Evolutionary conservation across 805 yeast species (phyloP).

Genomic region (Wickerhamiella brachini): DNA sequence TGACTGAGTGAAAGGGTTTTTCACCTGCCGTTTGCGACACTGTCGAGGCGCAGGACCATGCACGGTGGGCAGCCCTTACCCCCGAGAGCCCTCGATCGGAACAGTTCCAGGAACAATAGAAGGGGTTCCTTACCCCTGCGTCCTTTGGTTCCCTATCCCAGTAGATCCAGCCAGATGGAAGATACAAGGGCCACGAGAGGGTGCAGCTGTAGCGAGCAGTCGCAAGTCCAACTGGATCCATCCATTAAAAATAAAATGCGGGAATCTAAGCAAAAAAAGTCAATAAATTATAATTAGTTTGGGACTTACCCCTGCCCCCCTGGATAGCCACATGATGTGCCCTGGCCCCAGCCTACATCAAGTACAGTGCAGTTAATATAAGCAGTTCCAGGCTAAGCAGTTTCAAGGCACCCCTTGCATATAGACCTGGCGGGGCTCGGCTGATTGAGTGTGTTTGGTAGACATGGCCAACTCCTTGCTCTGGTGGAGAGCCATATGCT

Average conservation of each 20-base stretch:
- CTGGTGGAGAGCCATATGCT: not conserved
- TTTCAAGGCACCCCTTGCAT: not conserved
- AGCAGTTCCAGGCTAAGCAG: not conserved
- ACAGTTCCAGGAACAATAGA: not conserved
- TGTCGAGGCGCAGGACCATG: not conserved
- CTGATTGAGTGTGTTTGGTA: not conserved
- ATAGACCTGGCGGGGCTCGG: not conserved
- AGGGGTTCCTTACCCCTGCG: too few species aligned
- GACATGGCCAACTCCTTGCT: not conserved
- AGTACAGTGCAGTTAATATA: not conserved
- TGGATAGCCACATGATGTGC: too few species aligned
- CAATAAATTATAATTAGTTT: too few species aligned
- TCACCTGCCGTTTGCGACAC: not conserved
- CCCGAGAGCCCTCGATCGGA: not conserved
- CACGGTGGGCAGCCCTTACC: not conserved
- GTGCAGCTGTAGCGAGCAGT: too few species aligned
- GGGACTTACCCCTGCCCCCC: too few species aligned
- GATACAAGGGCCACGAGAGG: too few species aligned
- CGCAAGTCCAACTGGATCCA: too few species aligned
- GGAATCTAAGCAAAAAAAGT: too few species aligned
- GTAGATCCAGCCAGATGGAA: too few species aligned
- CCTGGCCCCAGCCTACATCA: not conserved
- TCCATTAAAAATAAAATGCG: too few species aligned
- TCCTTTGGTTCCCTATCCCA: too few species aligned
- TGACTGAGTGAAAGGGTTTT: not conserved